Evolutionary conservation across 768 basidiomycete genomes (phyloP).

Genomic region (Phlegmacium glaucopus): DNA sequence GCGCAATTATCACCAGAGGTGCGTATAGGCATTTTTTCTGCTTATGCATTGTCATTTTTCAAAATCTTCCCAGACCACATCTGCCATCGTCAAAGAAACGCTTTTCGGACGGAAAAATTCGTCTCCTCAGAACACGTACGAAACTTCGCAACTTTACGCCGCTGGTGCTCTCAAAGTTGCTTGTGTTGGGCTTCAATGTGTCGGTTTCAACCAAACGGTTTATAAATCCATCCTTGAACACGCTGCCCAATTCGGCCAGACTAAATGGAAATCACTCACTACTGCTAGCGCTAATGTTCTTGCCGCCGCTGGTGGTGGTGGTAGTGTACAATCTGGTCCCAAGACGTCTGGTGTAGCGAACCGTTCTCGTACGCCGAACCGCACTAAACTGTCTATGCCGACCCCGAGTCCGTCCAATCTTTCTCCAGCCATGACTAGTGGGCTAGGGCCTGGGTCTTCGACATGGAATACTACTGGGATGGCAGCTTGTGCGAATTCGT

Average conservation of each 20-base stretch:
- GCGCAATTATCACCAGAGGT: constrained; percentile 64
- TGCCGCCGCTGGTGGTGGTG: constrained; percentile 2
- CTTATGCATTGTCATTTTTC: neutral
- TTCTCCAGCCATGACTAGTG: neutral
- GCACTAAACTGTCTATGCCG: neutral
- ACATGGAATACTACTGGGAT: constrained; percentile 1
- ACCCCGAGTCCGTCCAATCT: neutral
- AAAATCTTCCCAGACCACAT: constrained; percentile 48
- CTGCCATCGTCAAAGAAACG: constrained; percentile 70
- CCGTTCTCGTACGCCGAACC: constrained; percentile 4
- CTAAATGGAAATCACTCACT: constrained; percentile 32
- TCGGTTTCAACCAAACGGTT: constrained; percentile 68
- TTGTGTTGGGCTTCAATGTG: constrained; percentile 72
- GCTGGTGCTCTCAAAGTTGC: constrained; percentile 71
- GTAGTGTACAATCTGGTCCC: neutral
- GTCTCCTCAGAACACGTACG: constrained; percentile 76
- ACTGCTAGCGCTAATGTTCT: constrained; percentile 8
- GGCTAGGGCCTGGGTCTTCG: constrained; percentile 5
- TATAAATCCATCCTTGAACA: constrained; percentile 68
- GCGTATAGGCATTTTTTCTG: constrained; percentile 7
- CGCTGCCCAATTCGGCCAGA: constrained; percentile 43
- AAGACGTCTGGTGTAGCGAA: neutral
- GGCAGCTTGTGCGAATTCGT: neutral
- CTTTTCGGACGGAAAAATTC: constrained; percentile 67
- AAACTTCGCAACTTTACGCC: constrained; percentile 67